These are phyloP conservation scores for Apiospora malaysiana DNA, from an alignment of 2,329 filamentous ascomycete genomes.

Conservation along the genomic window DNA sequence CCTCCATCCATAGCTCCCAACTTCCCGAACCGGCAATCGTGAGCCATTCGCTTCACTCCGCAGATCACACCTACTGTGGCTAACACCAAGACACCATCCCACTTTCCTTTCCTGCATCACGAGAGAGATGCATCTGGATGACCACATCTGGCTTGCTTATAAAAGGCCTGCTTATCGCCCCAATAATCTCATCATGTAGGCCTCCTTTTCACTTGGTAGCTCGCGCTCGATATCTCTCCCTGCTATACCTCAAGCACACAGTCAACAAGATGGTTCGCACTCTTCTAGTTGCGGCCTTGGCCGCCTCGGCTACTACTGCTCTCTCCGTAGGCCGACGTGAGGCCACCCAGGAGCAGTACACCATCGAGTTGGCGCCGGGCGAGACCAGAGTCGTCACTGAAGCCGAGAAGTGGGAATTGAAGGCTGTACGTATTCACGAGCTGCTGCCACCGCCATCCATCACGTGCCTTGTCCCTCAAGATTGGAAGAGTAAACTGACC, in stretches of 20 bases:
- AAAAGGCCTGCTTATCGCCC: not conserved
- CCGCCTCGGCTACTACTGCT: constrained; percentile 29
- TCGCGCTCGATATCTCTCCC: not conserved
- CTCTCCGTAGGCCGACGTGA: constrained; percentile 29
- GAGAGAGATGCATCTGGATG: not conserved
- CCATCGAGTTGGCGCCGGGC: constrained; percentile 69
- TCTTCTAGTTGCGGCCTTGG: constrained; percentile 32
- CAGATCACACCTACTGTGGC: too few relatives aligned
- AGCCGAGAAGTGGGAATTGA: constrained; percentile 75
- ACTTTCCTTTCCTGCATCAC: not conserved
- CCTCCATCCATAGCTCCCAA: not conserved
- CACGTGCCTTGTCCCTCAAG: not conserved
- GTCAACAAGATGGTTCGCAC: constrained; percentile 31
- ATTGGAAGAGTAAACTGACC: not conserved
- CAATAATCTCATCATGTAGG: not conserved
- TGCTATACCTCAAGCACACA: not conserved
- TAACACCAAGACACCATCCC: not conserved
- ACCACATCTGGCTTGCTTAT: not conserved
- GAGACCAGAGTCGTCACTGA: constrained; percentile 73
- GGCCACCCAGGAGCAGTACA: constrained; percentile 33
- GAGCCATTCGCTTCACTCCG: not conserved
- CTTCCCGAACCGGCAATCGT: constrained; percentile 7
- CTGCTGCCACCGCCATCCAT: not conserved
- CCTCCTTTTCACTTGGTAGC: not conserved
- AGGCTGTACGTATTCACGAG: constrained; percentile 56